Evolutionary conservation across 2,329 filamentous ascomycete genomes (phyloP).

Genomic region (Pseudocercospora musae): DNA sequence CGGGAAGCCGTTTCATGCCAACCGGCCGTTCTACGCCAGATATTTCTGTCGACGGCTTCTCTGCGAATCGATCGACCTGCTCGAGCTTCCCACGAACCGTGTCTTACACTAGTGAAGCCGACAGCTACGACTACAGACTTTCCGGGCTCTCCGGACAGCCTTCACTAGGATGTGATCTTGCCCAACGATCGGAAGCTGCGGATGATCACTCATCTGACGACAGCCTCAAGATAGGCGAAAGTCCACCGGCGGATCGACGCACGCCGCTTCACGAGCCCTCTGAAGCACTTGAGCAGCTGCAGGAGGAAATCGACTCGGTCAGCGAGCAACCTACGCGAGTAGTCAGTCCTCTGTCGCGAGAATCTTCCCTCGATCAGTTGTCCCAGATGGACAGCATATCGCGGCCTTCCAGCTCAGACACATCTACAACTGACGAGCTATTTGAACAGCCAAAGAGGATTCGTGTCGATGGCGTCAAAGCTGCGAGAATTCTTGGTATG

Average conservation of each 20-base stretch:
- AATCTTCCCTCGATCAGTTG: not conserved
- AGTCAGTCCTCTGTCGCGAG: not conserved
- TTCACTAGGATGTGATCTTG: conserved; percentile 1
- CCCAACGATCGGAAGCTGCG: not conserved
- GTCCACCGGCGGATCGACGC: conserved; percentile 1
- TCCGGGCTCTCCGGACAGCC: conserved; percentile 5
- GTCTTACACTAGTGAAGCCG: conserved; percentile 17
- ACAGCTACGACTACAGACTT: conserved; percentile 10
- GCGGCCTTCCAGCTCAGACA: not conserved
- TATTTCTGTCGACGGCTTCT: not conserved
- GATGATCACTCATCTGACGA: conserved; percentile 14
- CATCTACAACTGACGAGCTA: conserved; percentile 1
- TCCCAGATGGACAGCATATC: not conserved
- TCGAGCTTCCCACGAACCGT: conserved; percentile 13
- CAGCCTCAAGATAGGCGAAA: conserved; percentile 16
- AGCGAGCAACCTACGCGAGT: not conserved
- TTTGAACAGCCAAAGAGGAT: conserved; percentile 15
- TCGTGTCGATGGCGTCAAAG: conserved; percentile 27
- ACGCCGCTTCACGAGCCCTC: conserved; percentile 1
- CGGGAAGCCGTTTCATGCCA: conserved; percentile 6
- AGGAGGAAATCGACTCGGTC: not conserved
- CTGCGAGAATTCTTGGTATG: conserved; percentile 29
- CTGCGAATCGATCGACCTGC: conserved; percentile 9
- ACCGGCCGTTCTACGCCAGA: conserved; percentile 24
- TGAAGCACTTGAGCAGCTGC: not conserved